phyloP scores from a whole-genome alignment of 1,139 yeast genomes.

The Blastobotrys capitulatus region DNA sequence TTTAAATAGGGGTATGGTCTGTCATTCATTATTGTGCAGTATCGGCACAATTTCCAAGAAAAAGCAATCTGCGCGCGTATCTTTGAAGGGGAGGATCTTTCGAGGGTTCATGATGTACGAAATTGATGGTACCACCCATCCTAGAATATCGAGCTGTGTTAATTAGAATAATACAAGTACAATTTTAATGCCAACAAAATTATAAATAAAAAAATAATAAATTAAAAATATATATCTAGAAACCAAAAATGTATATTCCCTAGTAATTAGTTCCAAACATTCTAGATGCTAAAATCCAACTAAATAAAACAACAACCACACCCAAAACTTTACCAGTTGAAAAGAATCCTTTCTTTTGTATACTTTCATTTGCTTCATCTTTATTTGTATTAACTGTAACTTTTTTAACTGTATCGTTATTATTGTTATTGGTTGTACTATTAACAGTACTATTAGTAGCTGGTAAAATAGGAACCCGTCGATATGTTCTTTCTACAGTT shows the following conservation, averaged over 20 bases:
- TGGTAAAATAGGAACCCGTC: neutral
- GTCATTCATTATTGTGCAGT: no score
- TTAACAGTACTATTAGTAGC: conserved; percentile 1
- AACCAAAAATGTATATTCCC: neutral
- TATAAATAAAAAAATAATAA: no score
- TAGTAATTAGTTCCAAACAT: conserved; percentile 6
- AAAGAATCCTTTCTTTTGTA: conserved; percentile 3
- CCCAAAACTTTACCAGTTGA: conserved; percentile 18
- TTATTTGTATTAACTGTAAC: neutral
- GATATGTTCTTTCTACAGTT: neutral
- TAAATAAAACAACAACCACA: conserved; percentile 18
- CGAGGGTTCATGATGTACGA: no score
- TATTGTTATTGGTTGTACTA: neutral
- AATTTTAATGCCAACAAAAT: no score
- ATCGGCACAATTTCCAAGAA: no score
- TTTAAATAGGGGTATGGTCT: no score
- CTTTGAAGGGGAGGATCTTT: no score
- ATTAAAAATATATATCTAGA: neutral
- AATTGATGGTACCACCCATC: no score
- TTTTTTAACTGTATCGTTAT: neutral
- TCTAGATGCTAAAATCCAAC: conserved; percentile 21
- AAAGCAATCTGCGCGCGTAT: no score
- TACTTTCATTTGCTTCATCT: neutral
- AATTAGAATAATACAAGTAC: no score
- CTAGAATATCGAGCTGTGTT: no score